Base-by-base conservation (phyloP, 2,329 filamentous ascomycete genomes). In the Paecilomyces variotii region DNA sequence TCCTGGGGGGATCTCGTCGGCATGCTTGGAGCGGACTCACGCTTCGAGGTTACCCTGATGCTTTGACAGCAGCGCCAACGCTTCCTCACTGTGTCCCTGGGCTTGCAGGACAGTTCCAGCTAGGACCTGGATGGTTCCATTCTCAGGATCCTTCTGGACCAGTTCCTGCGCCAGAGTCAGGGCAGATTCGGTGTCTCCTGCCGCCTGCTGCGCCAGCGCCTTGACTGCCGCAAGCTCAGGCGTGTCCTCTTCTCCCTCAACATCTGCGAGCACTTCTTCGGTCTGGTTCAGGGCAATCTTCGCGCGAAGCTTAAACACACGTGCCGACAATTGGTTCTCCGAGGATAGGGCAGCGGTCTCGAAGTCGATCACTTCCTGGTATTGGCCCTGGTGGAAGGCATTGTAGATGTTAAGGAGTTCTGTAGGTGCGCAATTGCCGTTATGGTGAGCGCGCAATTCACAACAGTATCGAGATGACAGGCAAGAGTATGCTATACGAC, bases 321-420 rank as follows among this genome's bases (percentile, higher is more conserved):
- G 87, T 49, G 90, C 89, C 50, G 90, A 85, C 12, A 91, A 81
- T 53, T 82, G 81, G 78, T 97, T 97, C 68, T 88, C 85, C 63
- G 86, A 66, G 52, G 90, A 94, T 70, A 97, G 88, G 60, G 86
- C 81, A 4, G 88, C 86, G 51, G 86, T 88, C 75, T 95, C 88
- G 77, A 91, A 96, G 78, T 94, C 88, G 75, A 95, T 76, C 63
- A 95, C 92, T 70, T 87, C 82, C 70, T 90, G 84, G 82, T 90
- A 96, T 80, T 96, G 92, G 71, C 90, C 91, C 74, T 85, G 83
- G 75, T 85, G 80, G 77, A 86, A 86, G 71, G 84, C 82, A 68
- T 82, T 85, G 77, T 85, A 83, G 70, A 87, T 84, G 78, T 85
- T 86, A 70, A 86, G 80, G 68, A 87, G 83, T 75, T 87, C 84